Evolutionary conservation across 2,329 filamentous ascomycete genomes (phyloP).

Genomic region (Magnaporthales sp.): DNA sequence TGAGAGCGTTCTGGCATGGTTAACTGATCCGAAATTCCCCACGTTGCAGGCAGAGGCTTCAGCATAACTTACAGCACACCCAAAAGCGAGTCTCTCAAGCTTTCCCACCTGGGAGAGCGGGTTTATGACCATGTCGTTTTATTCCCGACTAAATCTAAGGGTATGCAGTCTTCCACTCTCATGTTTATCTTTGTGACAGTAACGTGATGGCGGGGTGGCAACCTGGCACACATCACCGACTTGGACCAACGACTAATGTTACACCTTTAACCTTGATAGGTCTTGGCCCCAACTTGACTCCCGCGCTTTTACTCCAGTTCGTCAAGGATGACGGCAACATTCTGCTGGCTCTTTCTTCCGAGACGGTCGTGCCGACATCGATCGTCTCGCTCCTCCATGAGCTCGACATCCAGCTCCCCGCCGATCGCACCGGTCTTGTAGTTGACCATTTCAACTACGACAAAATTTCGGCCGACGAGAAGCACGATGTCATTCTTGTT

Average conservation of each 20-base stretch:
- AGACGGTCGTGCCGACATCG: conserved; percentile 59
- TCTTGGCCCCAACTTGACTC: conserved; percentile 80
- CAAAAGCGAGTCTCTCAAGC: conserved; percentile 65
- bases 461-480: conserved; percentile 61
- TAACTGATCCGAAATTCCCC: not conserved
- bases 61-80: conserved; percentile 73
- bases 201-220: not conserved
- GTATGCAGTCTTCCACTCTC: conserved; percentile 29
- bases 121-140: conserved; percentile 87
- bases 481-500: conserved; percentile 82
- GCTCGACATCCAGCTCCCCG: conserved; percentile 79
- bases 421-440: conserved; percentile 75
- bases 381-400: conserved; percentile 75
- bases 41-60: conserved; percentile 65
- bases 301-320: conserved; percentile 81
- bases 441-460: conserved; percentile 98
- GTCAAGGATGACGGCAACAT: conserved; percentile 87
- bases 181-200: not conserved
- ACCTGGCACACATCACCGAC: not conserved
- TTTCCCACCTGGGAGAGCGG: conserved; percentile 82
- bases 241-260: not conserved
- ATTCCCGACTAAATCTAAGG: conserved; percentile 85
- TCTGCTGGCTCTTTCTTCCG: conserved; percentile 72
- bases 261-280: conserved; percentile 34
- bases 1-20: conserved; percentile 12